Evolutionary conservation across 2,329 filamentous ascomycete genomes (phyloP), one percentile per base, ranked within the genome.

Genomic region (Aspergillus sojae): DNA sequence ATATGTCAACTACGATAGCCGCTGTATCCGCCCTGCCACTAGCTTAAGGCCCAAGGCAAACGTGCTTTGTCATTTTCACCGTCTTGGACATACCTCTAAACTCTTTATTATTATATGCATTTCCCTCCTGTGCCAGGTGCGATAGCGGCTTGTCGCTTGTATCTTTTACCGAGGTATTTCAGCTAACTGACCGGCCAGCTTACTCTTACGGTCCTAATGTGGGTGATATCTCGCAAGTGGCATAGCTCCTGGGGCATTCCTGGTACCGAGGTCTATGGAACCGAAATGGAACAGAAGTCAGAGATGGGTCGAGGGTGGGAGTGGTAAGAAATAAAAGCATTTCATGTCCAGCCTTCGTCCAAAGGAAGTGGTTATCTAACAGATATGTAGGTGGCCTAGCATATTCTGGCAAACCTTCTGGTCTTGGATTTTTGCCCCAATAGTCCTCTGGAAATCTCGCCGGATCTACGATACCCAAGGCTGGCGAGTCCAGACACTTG

Each of bases 151-250:
- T 32, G 10, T 32, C 30, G 30, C 30, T 10, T 11, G 10, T 10
- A 10, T 32, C 30, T 32, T 32, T 32, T 11, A 1, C 30, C 3
- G 30, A 32, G 6, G 30, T 10, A 32, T 32, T 11, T 32, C 30
- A 32, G 30, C 30, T 32, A 32, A 45, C 88, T 89, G 82, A 63
- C 74, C 0, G 61, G 85, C 5, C 87, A 89, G 78, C 87, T 90
- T 3, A 68, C 86, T 60, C 78, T 89, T 12, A 85, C 87, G 0
- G 67, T 88, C 41, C 72, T 88, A 58, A 84, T 89, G 75, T 91
- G 84, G 74, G 79, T 88, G 68, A 80, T 88, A 36, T 91, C 89
- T 1, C 84, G 83, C 58, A 89, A 89, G 65, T 91, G 90, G 69
- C 89, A 91, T 71, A 72, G 78, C 12, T 83, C 82, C 6, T 78